Evolutionary conservation across 2,329 filamentous ascomycete species (phyloP).

Genomic region (Talaromyces rugulosus): DNA sequence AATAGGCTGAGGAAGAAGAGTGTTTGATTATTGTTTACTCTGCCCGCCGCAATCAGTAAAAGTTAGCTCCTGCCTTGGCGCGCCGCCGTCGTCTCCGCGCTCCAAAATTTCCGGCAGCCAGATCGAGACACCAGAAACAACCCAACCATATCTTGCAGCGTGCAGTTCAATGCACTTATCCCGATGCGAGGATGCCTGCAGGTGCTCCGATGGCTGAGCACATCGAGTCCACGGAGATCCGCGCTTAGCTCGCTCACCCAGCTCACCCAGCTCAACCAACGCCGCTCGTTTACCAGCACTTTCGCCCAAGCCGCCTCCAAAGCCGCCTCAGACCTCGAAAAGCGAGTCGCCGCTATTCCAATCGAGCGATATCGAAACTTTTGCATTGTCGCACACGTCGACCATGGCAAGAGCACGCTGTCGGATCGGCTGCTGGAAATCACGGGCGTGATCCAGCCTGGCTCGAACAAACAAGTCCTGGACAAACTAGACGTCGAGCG

Average conservation of each 20-base stretch:
- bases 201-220: constrained; percentile 43
- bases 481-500: constrained; percentile 97
- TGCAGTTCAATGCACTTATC: constrained; percentile 26
- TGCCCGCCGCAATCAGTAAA: constrained; percentile 33
- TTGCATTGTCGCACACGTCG: constrained; percentile 97
- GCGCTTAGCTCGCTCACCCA: constrained; percentile 20
- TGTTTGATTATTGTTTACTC: constrained; percentile 39
- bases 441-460: constrained; percentile 85
- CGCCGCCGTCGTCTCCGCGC: neutral
- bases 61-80: constrained; percentile 3
- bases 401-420: constrained; percentile 96
- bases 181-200: constrained; percentile 46
- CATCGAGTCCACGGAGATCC: constrained; percentile 26
- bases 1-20: constrained; percentile 6
- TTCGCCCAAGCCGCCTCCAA: constrained; percentile 21
- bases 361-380: constrained; percentile 73
- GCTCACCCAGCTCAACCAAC: constrained; percentile 15
- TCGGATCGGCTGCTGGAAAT: constrained; percentile 88
- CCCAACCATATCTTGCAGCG: neutral
- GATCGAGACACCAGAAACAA: constrained; percentile 12
- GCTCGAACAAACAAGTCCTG: constrained; percentile 88
- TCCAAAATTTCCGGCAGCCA: neutral
- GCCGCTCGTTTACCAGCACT: constrained; percentile 30
- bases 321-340: constrained; percentile 51
- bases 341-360: constrained; percentile 50